A percentile compares a stretch with the other conserved stretches of the same genome.
Evolutionary conservation across 2,329 filamentous ascomycete genomes (phyloP).

Genomic region (Fusarium domesticum): DNA sequence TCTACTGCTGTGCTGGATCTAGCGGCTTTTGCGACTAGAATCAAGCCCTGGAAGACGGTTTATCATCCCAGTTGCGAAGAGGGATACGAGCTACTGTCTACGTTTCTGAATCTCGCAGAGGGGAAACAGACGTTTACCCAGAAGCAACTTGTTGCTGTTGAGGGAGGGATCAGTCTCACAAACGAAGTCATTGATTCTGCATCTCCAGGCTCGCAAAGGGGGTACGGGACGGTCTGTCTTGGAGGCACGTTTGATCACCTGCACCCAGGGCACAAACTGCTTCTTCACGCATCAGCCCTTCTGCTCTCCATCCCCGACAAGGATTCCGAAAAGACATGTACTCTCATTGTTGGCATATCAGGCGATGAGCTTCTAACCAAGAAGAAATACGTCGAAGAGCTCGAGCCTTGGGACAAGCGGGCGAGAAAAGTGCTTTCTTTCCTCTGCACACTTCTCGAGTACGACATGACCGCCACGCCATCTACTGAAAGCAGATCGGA

Average conservation of each 20-base stretch:
- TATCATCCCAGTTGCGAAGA: constrained; percentile 65
- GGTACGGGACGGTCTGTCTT: constrained; percentile 59
- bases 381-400: constrained; percentile 79
- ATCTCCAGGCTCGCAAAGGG: constrained; percentile 5
- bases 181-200: background rate
- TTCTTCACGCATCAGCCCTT: constrained; percentile 82
- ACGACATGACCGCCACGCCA: constrained; percentile 31
- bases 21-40: constrained; percentile 49
- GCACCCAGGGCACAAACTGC: constrained; percentile 92
- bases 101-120: constrained; percentile 48
- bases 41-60: constrained; percentile 60
- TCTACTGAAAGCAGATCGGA: constrained; percentile 17
- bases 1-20: constrained; percentile 50
- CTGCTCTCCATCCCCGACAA: constrained; percentile 55
- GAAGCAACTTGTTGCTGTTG: constrained; percentile 50
- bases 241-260: constrained; percentile 97
- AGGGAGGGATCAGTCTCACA: constrained; percentile 50
- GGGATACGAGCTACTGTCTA: constrained; percentile 56
- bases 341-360: constrained; percentile 81
- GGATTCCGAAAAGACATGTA: constrained; percentile 42
- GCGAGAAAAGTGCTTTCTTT: constrained; percentile 70
- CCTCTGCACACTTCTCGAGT: constrained; percentile 60
- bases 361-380: constrained; percentile 81
- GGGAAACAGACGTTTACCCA: constrained; percentile 46
- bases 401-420: constrained; percentile 78